These are phyloP conservation scores for Sphaerobolus stellatus DNA, from an alignment of 1,284 basidiomycete genomes.

Conservation along the genomic window DNA sequence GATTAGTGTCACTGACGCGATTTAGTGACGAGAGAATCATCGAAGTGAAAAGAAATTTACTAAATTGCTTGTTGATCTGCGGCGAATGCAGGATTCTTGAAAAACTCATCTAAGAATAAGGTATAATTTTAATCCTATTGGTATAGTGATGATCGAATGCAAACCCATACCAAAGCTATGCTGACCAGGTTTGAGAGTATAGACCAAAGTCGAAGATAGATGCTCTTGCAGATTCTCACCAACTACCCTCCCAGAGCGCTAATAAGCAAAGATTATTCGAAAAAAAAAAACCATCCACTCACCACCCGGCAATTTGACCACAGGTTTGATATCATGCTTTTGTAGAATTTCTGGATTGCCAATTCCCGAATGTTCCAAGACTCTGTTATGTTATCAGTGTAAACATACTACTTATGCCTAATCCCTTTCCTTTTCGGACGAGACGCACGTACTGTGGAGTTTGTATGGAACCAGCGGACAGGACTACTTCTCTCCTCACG, in stretches of 20 bases:
- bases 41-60: neutral
- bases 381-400: neutral
- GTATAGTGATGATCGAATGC: neutral
- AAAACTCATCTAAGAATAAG: slow-evolving; percentile 1
- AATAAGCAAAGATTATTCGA: neutral
- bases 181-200: slow-evolving; percentile 2
- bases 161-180: neutral
- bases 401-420: no score
- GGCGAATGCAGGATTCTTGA: neutral
- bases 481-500: slow-evolving; percentile 1
- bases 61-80: neutral
- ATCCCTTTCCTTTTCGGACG: neutral
- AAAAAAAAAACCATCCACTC: neutral
- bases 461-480: slow-evolving; percentile 5
- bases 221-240: slow-evolving; percentile 7
- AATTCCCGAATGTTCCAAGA: slow-evolving; percentile 11
- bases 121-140: neutral
- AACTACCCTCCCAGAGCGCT: neutral
- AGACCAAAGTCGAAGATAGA: neutral
- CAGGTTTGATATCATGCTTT: slow-evolving; percentile 17
- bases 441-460: slow-evolving; percentile 5
- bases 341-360: slow-evolving; percentile 14
- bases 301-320: slow-evolving; percentile 27
- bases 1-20: neutral
- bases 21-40: neutral